Evolutionary conservation across 306 rosid species (phyloP), one percentile per base, ranked within the genome.

Genomic region (Geum urbanum): DNA sequence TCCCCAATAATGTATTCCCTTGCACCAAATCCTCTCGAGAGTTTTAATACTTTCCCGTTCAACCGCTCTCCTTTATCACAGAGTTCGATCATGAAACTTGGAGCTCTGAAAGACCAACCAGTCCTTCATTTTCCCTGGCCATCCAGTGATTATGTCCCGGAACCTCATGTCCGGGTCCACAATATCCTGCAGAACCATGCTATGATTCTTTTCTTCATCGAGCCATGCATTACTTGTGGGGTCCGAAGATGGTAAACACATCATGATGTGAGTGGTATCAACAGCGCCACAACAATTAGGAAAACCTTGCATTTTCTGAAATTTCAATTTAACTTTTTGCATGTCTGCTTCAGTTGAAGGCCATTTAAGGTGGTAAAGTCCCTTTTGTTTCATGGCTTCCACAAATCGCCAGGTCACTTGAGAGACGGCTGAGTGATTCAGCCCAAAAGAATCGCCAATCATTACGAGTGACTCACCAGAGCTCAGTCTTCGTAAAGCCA

Each of bases 111-210:
- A 88, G 39, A 88, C 79, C 54, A 69, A 64, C 82, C 75, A 81
- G 45, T 90, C 98, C 65, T 77, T 72, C 97, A 92, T 82, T 78
- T 77, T 82, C 19, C 91, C 97, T 0, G 98, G 98, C 90, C 95
- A 88, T 58, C 98, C 98, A 0, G 97, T 83, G 73, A 88, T 86
- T 74, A 92, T 84, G 82, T 92, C 97, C 58, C 77, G 81, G 72
- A 92, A 90, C 81, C 80, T 92, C 96, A 88, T 88, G 70, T 86
- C 86, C 11, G 97, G 79, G 55, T 88, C 98, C 45, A 92, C 98
- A 66, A 92, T 83, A 66, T 89, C 96, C 63, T 92, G 98, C 89
- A 92, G 75, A 67, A 92, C 86, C 98, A 92, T 88, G 84, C 96
- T 90, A 50, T 90, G 88, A 65, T 88, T 90, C 72, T 88, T 86